A percentile compares a stretch with the other conserved stretches of the same genome.
phyloP scores from a whole-genome alignment of 2,329 filamentous ascomycete species.

The Rutstroemia sp. region DNA sequence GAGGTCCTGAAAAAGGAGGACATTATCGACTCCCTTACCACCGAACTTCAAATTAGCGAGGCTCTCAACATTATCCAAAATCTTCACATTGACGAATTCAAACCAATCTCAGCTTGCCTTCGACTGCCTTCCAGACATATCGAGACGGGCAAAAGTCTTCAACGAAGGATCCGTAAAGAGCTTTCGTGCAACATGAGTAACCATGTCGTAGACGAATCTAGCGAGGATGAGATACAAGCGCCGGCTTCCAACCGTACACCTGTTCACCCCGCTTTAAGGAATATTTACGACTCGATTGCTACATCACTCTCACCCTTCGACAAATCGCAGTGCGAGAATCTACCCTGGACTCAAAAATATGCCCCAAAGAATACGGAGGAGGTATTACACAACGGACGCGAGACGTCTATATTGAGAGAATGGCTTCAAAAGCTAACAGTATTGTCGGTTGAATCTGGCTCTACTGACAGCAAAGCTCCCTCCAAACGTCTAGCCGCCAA shows the following conservation, averaged over 20 bases:
- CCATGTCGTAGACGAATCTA: conserved; percentile 17
- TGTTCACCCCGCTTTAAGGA: conserved; percentile 50
- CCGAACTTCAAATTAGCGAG: conserved; percentile 16
- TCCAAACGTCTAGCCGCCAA: conserved; percentile 19
- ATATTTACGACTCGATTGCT: conserved; percentile 53
- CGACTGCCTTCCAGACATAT: conserved; percentile 49
- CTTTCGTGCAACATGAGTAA: conserved; percentile 28
- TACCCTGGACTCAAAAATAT: conserved; percentile 79
- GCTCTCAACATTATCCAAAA: conserved; percentile 17
- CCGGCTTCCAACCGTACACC: conserved; percentile 15
- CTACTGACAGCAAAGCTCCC: conserved; percentile 21
- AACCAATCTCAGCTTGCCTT: conserved; percentile 40
- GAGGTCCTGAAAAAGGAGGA: conserved; percentile 21
- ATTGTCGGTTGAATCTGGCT: conserved; percentile 62
- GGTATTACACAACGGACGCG: conserved; percentile 67
- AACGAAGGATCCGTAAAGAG: conserved; percentile 40
- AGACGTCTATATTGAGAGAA: conserved; percentile 63
- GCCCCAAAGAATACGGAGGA: conserved; percentile 60
- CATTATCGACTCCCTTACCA: conserved; percentile 20
- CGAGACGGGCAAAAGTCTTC: conserved; percentile 49
- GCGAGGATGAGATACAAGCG: conserved; percentile 32
- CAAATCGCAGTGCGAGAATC: conserved; percentile 62
- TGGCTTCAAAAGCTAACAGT: conserved; percentile 78
- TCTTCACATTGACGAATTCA: conserved; percentile 28
- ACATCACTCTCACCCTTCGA: conserved; percentile 72